Percentiles rank a stretch among this genome's conserved stretches.
These are phyloP conservation scores for Talaromyces liani DNA, from an alignment of 495 filamentous ascomycete genomes.

Conservation along the genomic window DNA sequence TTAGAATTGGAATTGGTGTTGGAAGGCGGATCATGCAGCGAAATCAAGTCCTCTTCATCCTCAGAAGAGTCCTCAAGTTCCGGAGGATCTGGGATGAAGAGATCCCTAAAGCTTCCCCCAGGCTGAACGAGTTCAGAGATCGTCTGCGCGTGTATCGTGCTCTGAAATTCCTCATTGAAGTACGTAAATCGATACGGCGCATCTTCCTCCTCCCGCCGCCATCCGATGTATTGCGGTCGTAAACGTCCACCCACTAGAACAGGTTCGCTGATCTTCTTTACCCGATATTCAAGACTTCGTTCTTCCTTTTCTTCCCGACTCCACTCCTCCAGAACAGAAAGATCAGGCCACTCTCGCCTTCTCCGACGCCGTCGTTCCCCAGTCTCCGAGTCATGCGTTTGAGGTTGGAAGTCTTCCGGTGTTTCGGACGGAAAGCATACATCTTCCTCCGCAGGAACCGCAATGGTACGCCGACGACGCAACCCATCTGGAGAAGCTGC, in stretches of 20 bases:
- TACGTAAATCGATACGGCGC: constrained; percentile 94
- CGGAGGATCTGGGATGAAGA: constrained; percentile 73
- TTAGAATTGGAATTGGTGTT: constrained; percentile 8
- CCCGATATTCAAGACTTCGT: constrained; percentile 74
- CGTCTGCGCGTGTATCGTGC: constrained; percentile 90
- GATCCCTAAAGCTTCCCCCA: constrained; percentile 70
- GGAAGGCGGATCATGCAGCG: constrained; percentile 6
- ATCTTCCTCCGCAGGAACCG: constrained; percentile 65
- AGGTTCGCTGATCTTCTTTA: constrained; percentile 89
- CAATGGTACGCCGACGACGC: constrained; percentile 43
- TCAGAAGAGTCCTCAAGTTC: constrained; percentile 57
- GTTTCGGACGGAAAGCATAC: constrained; percentile 91
- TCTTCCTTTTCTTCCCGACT: constrained; percentile 85
- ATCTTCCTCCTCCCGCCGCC: constrained; percentile 86
- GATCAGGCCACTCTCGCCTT: constrained; percentile 56
- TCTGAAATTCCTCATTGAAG: constrained; percentile 93
- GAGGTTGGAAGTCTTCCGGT: constrained; percentile 64
- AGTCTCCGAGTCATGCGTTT: constrained; percentile 21
- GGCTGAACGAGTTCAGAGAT: constrained; percentile 87
- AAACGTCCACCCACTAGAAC: constrained; percentile 83
- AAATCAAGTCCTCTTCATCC: constrained; percentile 40
- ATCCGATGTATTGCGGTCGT: constrained; percentile 67
- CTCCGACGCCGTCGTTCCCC: constrained; percentile 49
- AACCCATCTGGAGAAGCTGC: constrained; percentile 26
- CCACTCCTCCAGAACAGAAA: constrained; percentile 83